Percentiles rank a stretch among this genome's conserved stretches.
Evolutionary conservation across 73 alveolate genomes (phyloP).

Genomic region (Tetrahymena borealis): DNA sequence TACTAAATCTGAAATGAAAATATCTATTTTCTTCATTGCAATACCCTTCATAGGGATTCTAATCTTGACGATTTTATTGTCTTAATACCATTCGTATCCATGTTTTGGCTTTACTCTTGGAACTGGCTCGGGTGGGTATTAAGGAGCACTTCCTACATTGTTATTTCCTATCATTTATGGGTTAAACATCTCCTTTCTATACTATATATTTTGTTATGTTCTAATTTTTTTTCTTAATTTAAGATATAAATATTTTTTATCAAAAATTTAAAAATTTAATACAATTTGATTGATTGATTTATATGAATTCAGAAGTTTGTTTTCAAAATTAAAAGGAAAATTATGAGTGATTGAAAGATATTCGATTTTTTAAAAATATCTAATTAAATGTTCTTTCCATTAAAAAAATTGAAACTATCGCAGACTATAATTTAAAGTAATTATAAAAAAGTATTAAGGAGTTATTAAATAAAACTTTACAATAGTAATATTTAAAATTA

Average conservation of each 20-base stretch:
- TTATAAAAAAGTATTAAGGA: no score
- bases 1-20: conserved; percentile 22
- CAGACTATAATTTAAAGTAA: neutral
- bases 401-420: neutral
- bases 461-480: no score
- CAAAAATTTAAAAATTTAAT: neutral
- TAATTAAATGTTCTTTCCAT: neutral
- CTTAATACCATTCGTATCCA: conserved; percentile 35
- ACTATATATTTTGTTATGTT: no score
- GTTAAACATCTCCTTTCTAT: no score
- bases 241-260: neutral
- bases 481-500: no score
- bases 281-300: no score
- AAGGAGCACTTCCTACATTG: neutral
- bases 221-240: neutral
- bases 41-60: conserved; percentile 23
- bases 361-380: neutral
- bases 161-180: neutral
- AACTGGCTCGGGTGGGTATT: neutral
- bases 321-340: no score
- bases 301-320: no score
- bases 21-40: neutral
- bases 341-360: neutral
- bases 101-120: neutral
- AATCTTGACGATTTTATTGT: conserved; percentile 14